These are phyloP conservation scores for Pseudogymnoascus sp. DNA, from an alignment of 2,329 filamentous ascomycete species.

Conservation along the genomic window DNA sequence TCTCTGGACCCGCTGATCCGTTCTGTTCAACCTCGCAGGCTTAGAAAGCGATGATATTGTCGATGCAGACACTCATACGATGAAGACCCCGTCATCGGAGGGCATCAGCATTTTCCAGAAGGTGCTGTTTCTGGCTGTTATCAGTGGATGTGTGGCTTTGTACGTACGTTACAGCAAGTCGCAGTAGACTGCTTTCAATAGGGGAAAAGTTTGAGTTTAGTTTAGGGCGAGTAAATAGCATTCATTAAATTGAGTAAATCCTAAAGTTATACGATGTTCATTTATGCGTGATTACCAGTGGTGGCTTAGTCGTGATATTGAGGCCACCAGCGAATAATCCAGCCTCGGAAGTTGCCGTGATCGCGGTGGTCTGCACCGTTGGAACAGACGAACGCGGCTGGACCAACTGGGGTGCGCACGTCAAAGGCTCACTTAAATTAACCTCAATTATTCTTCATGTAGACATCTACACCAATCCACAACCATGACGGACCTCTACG, in stretches of 20 bases:
- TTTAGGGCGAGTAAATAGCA: neutral
- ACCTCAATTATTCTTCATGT: neutral
- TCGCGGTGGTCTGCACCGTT: neutral
- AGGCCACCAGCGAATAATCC: neutral
- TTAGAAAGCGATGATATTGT: conserved; percentile 29
- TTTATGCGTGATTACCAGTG: neutral
- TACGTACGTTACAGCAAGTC: neutral
- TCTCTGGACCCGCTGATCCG: conserved; percentile 29
- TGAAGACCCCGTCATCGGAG: conserved; percentile 17
- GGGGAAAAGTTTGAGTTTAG: neutral
- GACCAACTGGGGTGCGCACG: neutral
- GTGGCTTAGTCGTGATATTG: neutral
- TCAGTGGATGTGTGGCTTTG: conserved; percentile 3
- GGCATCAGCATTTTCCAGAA: conserved; percentile 44
- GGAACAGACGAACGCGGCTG: conserved; percentile 8
- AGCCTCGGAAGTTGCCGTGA: neutral
- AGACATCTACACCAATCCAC: neutral
- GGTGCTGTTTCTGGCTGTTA: conserved; percentile 43
- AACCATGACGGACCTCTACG: conserved; percentile 19
- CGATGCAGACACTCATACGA: conserved; percentile 22
- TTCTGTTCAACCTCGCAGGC: conserved; percentile 25
- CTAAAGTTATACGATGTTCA: neutral
- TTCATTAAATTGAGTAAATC: neutral
- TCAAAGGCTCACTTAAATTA: neutral
- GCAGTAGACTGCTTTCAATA: neutral